phyloP scores from a whole-genome alignment of 1,284 basidiomycete species.

The Phenoliferia sp. region DNA sequence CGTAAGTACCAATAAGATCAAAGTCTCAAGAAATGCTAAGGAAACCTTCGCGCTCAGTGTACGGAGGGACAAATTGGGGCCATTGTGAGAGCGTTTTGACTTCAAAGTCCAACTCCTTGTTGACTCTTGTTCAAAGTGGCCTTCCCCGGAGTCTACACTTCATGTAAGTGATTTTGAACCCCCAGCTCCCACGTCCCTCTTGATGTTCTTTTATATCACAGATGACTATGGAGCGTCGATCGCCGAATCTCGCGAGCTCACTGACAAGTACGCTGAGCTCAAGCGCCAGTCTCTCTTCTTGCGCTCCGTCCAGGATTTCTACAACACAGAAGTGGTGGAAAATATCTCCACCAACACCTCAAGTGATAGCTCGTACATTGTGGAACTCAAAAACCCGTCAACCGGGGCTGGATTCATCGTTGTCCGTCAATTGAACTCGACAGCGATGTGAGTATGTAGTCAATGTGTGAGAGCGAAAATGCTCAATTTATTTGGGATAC shows the following conservation, averaged over 20 bases:
- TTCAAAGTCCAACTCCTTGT: not conserved
- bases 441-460: not conserved
- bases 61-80: not conserved
- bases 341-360: not conserved
- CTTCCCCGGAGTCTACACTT: not conserved
- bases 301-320: not conserved
- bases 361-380: not conserved
- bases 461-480: not conserved
- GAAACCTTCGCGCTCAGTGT: not conserved
- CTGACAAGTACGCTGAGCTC: not conserved
- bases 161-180: not conserved
- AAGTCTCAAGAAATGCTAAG: not conserved
- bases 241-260: not conserved
- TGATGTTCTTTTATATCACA: not conserved
- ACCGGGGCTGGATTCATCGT: not conserved
- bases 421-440: not conserved
- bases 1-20: not conserved
- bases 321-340: not conserved
- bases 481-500: not conserved
- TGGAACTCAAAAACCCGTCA: not conserved
- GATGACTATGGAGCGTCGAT: not conserved
- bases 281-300: not conserved
- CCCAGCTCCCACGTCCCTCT: not conserved
- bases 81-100: not conserved
- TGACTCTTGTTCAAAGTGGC: not conserved